Percentiles rank a stretch among this genome's conserved stretches.
Conservation (phyloP, 2,329 filamentous ascomycete species). For the Paracorniculantispora psalliotae region DNA sequence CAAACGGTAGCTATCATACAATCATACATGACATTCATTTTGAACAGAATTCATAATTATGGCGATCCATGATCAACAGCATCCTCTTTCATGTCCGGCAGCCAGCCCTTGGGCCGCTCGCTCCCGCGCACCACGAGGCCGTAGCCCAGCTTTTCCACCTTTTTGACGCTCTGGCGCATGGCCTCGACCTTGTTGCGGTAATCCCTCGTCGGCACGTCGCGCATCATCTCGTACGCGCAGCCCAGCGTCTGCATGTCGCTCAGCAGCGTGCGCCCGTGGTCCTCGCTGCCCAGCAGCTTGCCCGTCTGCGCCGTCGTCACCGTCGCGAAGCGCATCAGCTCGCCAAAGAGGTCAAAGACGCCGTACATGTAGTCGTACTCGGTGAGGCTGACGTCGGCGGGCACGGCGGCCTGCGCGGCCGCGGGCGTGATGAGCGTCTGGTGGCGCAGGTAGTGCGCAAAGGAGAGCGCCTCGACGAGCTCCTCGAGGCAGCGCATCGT, state of each 20-base stretch:
- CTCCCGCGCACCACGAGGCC: constrained; percentile 80
- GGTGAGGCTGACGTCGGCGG: constrained; percentile 58
- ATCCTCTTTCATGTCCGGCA: constrained; percentile 63
- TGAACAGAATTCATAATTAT: constrained; percentile 12
- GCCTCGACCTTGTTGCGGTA: constrained; percentile 77
- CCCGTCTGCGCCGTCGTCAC: constrained; percentile 76
- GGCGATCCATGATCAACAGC: constrained; percentile 26
- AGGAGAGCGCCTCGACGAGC: constrained; percentile 86
- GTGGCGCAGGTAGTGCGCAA: constrained; percentile 78
- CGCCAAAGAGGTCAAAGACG: constrained; percentile 88
- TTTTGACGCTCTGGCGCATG: constrained; percentile 83
- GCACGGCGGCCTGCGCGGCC: constrained; percentile 49
- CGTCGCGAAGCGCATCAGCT: constrained; percentile 95
- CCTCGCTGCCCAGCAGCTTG: constrained; percentile 34
- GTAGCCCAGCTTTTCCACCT: constrained; percentile 89
- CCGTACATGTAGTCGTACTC: constrained; percentile 85
- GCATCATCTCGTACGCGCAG: constrained; percentile 69
- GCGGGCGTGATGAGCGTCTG: constrained; percentile 68
- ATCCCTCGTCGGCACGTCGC: constrained; percentile 50
- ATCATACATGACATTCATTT: background rate
- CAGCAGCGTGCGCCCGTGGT: constrained; percentile 56
- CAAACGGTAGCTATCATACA: background rate
- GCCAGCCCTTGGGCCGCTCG: constrained; percentile 87
- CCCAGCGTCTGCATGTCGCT: constrained; percentile 76
- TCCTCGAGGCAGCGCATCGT: constrained; percentile 88